Conservation (phyloP, 2,329 filamentous ascomycete species). For the Oidium heveae region DNA sequence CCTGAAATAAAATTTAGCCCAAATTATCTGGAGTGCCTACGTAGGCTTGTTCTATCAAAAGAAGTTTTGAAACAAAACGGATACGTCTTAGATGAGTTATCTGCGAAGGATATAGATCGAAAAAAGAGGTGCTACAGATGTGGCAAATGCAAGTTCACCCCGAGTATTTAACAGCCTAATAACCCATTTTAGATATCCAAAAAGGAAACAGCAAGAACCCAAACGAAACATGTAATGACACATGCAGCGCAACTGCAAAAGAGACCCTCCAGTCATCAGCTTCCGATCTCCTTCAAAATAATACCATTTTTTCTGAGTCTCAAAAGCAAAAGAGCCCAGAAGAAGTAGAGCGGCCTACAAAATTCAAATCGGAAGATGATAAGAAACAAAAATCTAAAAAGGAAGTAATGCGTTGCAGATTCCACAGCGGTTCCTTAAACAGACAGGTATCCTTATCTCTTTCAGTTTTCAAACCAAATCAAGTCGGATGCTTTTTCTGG, state of each 20-base stretch:
- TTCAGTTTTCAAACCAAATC: not conserved
- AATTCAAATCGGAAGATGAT: too few relatives aligned
- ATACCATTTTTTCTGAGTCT: too few relatives aligned
- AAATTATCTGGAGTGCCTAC: conserved; percentile 1
- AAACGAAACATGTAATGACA: not conserved
- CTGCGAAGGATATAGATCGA: not conserved
- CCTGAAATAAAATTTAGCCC: not conserved
- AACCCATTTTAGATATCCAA: not conserved
- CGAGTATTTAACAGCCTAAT: not conserved
- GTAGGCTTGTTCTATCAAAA: not conserved
- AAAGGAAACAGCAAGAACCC: not conserved
- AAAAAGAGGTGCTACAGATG: conserved; percentile 2
- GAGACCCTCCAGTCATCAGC: too few relatives aligned
- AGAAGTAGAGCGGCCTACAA: not conserved
- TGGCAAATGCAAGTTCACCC: conserved; percentile 1
- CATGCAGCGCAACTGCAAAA: not conserved
- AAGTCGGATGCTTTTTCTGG: not conserved
- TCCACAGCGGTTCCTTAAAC: conserved; percentile 1
- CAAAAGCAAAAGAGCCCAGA: not conserved
- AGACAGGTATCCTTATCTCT: not conserved
- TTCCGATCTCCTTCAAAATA: not conserved
- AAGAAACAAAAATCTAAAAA: not conserved
- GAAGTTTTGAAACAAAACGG: not conserved
- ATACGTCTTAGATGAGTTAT: conserved; percentile 1
- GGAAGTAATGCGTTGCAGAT: conserved; percentile 1